Percentiles rank a stretch among this genome's conserved stretches.
Conservation (phyloP, 306 rosid species). For the Casuarina cunninghamiana region DNA sequence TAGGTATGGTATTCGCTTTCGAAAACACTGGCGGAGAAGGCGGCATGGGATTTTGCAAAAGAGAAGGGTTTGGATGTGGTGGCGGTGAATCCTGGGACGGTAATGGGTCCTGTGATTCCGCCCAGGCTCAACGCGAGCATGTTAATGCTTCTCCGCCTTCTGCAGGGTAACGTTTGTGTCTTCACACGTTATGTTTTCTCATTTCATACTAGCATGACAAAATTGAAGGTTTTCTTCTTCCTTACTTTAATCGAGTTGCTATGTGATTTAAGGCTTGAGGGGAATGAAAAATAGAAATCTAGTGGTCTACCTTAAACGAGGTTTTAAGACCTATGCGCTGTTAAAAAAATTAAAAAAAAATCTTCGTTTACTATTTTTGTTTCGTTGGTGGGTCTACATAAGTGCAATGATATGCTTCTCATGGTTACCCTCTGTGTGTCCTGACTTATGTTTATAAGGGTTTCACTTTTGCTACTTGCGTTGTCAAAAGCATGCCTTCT, state of each 20-base stretch:
- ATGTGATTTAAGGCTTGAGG: not conserved
- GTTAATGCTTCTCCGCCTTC: slow-evolving; percentile 72
- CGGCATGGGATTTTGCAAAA: slow-evolving; percentile 81
- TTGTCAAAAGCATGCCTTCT: not conserved
- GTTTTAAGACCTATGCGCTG: not conserved
- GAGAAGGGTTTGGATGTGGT: slow-evolving; percentile 86
- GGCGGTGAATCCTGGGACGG: slow-evolving; percentile 90
- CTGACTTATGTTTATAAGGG: not conserved
- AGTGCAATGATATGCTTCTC: not conserved
- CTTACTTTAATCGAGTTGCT: not conserved
- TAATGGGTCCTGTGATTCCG: slow-evolving; percentile 75
- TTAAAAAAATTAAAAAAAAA: not conserved
- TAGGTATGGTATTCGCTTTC: slow-evolving; percentile 93
- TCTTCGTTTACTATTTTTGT: not conserved
- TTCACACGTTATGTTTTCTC: not conserved
- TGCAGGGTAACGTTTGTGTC: slow-evolving; percentile 50
- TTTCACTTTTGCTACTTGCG: not conserved
- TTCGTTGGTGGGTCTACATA: not conserved
- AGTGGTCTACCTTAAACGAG: not conserved
- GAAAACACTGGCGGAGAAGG: slow-evolving; percentile 85
- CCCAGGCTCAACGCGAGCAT: slow-evolving; percentile 85
- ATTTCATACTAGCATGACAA: not conserved
- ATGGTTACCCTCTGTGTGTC: not conserved
- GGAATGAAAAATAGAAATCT: not conserved
- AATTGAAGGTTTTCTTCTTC: not conserved